A percentile compares a stretch with the other conserved stretches of the same genome.
Evolutionary conservation across 306 rosid species (phyloP).

Genomic region (Sechiopsis laciniata): DNA sequence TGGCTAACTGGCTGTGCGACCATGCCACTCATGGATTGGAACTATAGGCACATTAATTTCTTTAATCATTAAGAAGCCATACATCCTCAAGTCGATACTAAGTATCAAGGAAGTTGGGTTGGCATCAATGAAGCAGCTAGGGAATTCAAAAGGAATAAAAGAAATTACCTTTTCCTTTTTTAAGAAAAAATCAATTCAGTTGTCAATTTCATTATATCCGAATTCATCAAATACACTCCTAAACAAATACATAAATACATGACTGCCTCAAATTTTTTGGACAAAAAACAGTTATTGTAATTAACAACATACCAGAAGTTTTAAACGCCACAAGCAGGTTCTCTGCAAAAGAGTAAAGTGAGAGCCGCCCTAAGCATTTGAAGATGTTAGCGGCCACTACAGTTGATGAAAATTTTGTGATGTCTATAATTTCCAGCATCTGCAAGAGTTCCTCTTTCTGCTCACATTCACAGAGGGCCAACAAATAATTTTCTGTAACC

Average conservation of each 20-base stretch:
- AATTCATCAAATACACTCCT: slow-evolving; percentile 23
- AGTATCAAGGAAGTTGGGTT: background rate
- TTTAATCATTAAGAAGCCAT: background rate
- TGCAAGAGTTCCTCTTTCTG: slow-evolving; percentile 52
- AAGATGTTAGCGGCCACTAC: slow-evolving; percentile 40
- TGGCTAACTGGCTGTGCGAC: background rate
- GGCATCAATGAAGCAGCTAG: background rate
- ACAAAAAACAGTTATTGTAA: background rate
- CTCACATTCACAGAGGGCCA: slow-evolving; percentile 76
- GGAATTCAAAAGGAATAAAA: slow-evolving; percentile 21
- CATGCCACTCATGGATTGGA: background rate
- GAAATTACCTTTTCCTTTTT: background rate
- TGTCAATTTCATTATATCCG: slow-evolving; percentile 6
- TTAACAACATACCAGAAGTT: slow-evolving; percentile 44
- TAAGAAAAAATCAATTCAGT: background rate
- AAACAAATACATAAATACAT: slow-evolving; percentile 16
- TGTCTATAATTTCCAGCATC: slow-evolving; percentile 50
- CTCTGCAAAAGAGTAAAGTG: slow-evolving; percentile 52
- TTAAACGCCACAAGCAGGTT: slow-evolving; percentile 53
- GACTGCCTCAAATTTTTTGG: slow-evolving; percentile 10
- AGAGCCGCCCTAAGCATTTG: slow-evolving; percentile 61
- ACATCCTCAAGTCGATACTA: background rate
- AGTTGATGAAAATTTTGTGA: slow-evolving; percentile 43
- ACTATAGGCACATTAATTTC: background rate
- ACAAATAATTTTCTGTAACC: slow-evolving; percentile 66